Percentiles rank a stretch among this genome's conserved stretches.
Evolutionary conservation across 345 rosid genomes (phyloP).

Genomic region (Gossypioides kirkii): DNA sequence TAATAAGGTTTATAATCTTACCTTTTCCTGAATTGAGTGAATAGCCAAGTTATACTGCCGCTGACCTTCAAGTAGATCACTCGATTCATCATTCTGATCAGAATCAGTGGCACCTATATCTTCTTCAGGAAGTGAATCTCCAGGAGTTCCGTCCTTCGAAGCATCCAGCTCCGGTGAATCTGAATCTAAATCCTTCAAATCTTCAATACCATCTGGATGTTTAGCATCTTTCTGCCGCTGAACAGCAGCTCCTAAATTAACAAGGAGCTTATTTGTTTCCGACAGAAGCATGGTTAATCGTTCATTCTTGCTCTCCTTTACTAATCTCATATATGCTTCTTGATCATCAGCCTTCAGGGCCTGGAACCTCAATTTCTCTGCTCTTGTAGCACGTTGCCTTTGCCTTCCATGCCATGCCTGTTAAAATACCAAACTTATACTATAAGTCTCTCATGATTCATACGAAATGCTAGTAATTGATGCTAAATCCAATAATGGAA

Average conservation of each 20-base stretch:
- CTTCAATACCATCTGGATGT: slow-evolving; percentile 62
- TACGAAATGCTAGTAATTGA: not conserved
- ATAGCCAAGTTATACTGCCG: slow-evolving; percentile 94
- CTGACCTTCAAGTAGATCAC: slow-evolving; percentile 93
- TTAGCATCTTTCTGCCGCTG: slow-evolving; percentile 93
- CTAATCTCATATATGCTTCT: slow-evolving; percentile 94
- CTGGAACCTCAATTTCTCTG: slow-evolving; percentile 92
- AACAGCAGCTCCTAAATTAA: slow-evolving; percentile 96
- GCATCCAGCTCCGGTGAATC: slow-evolving; percentile 67
- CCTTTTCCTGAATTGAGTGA: slow-evolving; percentile 93
- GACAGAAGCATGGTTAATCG: slow-evolving; percentile 82
- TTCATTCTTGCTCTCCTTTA: slow-evolving; percentile 97
- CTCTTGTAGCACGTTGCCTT: slow-evolving; percentile 96
- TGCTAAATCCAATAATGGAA: not conserved
- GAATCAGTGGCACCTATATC: slow-evolving; percentile 60
- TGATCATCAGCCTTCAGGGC: slow-evolving; percentile 98
- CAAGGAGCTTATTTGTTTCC: slow-evolving; percentile 94
- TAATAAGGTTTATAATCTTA: slow-evolving; percentile 24
- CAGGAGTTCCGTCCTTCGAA: slow-evolving; percentile 61
- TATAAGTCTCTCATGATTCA: not conserved
- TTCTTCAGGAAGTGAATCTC: slow-evolving; percentile 60
- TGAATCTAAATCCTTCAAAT: slow-evolving; percentile 56
- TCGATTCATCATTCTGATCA: slow-evolving; percentile 73
- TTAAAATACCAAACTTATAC: slow-evolving; percentile 6
- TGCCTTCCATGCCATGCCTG: slow-evolving; percentile 99